phyloP scores from a whole-genome alignment of 805 yeast species.

The Barnettozyma sp. region DNA sequence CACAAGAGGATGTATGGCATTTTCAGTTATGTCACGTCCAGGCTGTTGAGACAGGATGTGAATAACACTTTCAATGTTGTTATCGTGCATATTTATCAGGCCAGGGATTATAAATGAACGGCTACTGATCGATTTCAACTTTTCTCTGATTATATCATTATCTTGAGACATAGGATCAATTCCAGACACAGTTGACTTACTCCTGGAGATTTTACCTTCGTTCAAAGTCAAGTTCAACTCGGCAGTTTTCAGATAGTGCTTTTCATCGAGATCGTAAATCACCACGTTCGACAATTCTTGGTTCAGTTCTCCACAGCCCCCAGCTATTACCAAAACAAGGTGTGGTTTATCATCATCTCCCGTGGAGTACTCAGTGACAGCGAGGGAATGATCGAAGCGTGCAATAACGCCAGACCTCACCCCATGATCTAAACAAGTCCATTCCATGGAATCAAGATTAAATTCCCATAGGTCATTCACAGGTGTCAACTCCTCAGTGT shows the following conservation, averaged over 20 bases:
- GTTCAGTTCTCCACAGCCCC: constrained; percentile 38
- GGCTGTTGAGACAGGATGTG: constrained; percentile 16
- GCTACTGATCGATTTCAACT: constrained; percentile 15
- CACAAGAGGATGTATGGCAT: constrained; percentile 24
- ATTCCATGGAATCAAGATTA: constrained; percentile 42
- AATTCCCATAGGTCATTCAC: constrained; percentile 67
- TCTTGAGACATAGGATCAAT: constrained; percentile 12
- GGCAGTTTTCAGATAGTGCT: constrained; percentile 18
- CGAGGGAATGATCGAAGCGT: constrained; percentile 49
- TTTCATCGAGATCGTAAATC: constrained; percentile 40
- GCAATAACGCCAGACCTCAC: constrained; percentile 29
- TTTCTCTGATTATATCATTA: constrained; percentile 2
- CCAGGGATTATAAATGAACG: constrained; percentile 19
- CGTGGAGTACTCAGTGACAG: constrained; percentile 33
- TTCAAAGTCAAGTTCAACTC: constrained; percentile 20
- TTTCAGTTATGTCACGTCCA: constrained; percentile 1
- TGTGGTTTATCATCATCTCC: constrained; percentile 33
- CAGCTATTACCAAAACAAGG: constrained; percentile 46
- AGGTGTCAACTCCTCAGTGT: constrained; percentile 35
- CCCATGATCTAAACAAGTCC: constrained; percentile 47
- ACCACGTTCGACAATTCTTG: constrained; percentile 28
- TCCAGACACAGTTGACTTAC: constrained; percentile 4
- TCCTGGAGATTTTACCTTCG: constrained; percentile 13
- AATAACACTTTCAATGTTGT: constrained; percentile 16
- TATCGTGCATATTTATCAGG: constrained; percentile 6